These are phyloP conservation scores for Phytophthora kernoviae DNA, from an alignment of 352 stramenopile species.

Conservation along the genomic window DNA sequence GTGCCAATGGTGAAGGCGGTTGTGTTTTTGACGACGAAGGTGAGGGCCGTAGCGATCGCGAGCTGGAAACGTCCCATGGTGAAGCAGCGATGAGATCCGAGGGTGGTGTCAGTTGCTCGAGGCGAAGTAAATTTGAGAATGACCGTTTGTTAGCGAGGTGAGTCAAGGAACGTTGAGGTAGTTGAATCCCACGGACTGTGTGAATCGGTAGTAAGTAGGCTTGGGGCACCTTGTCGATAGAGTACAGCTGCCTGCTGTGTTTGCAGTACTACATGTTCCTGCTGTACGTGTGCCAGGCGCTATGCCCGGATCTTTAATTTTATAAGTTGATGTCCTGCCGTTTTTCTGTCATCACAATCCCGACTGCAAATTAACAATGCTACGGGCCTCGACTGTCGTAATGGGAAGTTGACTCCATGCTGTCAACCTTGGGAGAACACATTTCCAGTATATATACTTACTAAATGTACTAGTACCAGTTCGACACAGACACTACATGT, in stretches of 20 bases:
- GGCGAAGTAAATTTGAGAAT: conserved; percentile 22
- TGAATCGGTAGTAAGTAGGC: neutral
- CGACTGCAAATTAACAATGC: no score
- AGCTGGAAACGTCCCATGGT: conserved; percentile 16
- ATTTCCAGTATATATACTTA: no score
- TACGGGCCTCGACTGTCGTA: no score
- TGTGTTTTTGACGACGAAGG: conserved; percentile 10
- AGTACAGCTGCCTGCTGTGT: no score
- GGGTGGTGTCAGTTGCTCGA: conserved; percentile 2
- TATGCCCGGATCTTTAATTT: no score
- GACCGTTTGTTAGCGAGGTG: neutral
- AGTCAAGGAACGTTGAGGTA: neutral
- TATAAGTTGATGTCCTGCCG: no score
- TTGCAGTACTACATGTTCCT: no score
- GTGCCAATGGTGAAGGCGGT: conserved; percentile 24
- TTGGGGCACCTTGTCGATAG: neutral
- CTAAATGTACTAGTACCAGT: no score
- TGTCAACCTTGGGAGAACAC: no score
- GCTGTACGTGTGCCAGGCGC: no score
- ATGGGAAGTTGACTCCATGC: no score
- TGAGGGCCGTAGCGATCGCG: conserved; percentile 5
- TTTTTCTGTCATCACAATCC: neutral
- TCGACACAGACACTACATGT: no score
- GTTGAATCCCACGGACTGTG: neutral
- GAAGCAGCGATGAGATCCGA: conserved; percentile 1